A percentile compares a stretch with the other conserved stretches of the same genome.
These are phyloP conservation scores for Microcyclosporella mali DNA, from an alignment of 2,329 filamentous ascomycete species.

Conservation along the genomic window DNA sequence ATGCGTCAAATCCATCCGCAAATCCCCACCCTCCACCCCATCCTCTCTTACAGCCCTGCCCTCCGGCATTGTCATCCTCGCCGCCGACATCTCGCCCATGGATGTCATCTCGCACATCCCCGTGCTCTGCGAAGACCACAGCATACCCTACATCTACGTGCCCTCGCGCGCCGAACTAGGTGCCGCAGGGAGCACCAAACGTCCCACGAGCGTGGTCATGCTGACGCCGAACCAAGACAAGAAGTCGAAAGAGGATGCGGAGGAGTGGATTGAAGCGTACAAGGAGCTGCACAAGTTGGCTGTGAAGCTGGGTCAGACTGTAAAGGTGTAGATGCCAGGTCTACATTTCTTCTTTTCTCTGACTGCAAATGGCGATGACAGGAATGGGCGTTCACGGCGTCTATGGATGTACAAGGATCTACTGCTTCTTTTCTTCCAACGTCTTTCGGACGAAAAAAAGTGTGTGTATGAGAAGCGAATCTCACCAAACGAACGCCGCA, in stretches of 20 bases:
- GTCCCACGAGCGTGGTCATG: constrained; percentile 96
- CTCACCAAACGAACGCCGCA: too few species aligned
- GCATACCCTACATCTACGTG: constrained; percentile 94
- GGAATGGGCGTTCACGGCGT: too few species aligned
- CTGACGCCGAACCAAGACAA: constrained; percentile 49
- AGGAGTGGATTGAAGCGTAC: constrained; percentile 52
- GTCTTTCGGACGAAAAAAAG: too few species aligned
- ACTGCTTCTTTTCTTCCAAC: too few species aligned
- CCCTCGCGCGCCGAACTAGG: constrained; percentile 87
- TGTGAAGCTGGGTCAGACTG: constrained; percentile 52
- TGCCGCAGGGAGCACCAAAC: constrained; percentile 87
- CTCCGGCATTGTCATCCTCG: constrained; percentile 76
- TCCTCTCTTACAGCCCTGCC: constrained; percentile 49
- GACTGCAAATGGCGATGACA: too few species aligned
- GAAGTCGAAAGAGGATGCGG: constrained; percentile 41
- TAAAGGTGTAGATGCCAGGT: constrained; percentile 40
- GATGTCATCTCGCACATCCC: constrained; percentile 98
- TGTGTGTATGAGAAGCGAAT: too few species aligned
- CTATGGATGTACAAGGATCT: too few species aligned
- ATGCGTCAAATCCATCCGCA: constrained; percentile 96
- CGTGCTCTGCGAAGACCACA: constrained; percentile 96
- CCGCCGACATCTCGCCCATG: constrained; percentile 95
- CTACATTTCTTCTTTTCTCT: too few species aligned
- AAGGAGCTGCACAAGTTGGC: constrained; percentile 56
- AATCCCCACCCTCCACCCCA: constrained; percentile 67